Evolutionary conservation across 345 rosid species (phyloP).

Genomic region (Rhodomyrtus tomentosa): DNA sequence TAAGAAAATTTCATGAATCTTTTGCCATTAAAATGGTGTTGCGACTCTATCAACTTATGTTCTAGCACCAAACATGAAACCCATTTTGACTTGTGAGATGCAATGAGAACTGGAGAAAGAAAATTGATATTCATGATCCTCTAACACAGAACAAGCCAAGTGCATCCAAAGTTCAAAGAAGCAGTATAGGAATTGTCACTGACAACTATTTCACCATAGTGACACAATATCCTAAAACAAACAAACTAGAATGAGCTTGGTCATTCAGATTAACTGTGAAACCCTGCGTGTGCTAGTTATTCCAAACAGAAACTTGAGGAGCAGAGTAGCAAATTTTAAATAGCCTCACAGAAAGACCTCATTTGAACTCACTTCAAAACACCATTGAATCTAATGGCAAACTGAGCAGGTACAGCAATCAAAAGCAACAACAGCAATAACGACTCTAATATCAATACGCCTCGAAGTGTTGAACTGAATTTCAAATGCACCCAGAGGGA

Average conservation of each 20-base stretch:
- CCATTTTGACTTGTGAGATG: background rate
- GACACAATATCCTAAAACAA: background rate
- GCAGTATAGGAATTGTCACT: background rate
- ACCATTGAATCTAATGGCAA: background rate
- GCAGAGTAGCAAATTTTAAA: background rate
- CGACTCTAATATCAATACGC: background rate
- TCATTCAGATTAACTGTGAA: background rate
- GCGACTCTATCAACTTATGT: background rate
- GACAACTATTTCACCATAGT: background rate
- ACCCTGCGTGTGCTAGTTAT: background rate
- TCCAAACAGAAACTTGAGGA: background rate
- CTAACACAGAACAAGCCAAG: background rate
- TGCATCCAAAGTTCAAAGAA: background rate
- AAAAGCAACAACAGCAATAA: background rate
- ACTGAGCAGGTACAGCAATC: background rate
- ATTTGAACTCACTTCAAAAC: background rate
- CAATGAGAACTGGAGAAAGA: background rate
- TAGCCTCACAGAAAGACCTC: background rate
- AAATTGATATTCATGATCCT: background rate
- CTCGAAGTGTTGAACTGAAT: background rate
- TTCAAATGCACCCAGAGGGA: background rate
- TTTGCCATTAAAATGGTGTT: background rate
- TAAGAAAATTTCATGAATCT: background rate
- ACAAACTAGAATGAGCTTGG: background rate
- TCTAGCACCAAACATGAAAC: background rate